Conservation (phyloP, 164 flowering plant species). For the Vitis labrusca region DNA sequence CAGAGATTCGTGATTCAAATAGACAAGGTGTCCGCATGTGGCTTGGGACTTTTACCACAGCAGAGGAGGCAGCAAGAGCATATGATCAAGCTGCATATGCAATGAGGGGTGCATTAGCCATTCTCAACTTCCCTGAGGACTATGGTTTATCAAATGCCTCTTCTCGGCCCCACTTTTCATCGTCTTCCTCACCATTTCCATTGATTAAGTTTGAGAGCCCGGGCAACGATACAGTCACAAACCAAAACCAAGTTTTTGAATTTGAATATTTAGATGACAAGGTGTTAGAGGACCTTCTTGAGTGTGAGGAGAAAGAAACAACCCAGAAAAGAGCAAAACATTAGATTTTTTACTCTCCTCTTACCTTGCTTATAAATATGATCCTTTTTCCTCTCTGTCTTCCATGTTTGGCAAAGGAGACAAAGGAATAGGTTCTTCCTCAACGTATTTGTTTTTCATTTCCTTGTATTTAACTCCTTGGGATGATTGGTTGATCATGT, state of each 20-base stretch:
- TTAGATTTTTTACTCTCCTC: no score
- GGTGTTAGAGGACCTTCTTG: slow-evolving; percentile 21
- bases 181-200: neutral
- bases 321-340: neutral
- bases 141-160: neutral
- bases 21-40: slow-evolving; percentile 42
- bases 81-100: slow-evolving; percentile 47
- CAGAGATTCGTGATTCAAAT: slow-evolving; percentile 47
- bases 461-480: no score
- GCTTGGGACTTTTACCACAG: slow-evolving; percentile 52
- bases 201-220: neutral
- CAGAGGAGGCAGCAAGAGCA: slow-evolving; percentile 52
- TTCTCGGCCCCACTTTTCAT: slow-evolving; percentile 1
- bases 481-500: no score
- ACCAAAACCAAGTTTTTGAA: slow-evolving; percentile 13
- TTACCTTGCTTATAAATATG: no score
- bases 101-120: slow-evolving; percentile 39
- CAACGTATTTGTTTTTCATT: no score
- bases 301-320: slow-evolving; percentile 6
- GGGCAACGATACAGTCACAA: neutral
- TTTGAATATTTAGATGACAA: slow-evolving; percentile 21
- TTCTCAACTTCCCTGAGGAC: slow-evolving; percentile 47
- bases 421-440: no score
- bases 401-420: no score
- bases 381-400: no score